Base-by-base conservation (phyloP, 805 yeast genomes). In the Starmerella roubikii region DNA sequence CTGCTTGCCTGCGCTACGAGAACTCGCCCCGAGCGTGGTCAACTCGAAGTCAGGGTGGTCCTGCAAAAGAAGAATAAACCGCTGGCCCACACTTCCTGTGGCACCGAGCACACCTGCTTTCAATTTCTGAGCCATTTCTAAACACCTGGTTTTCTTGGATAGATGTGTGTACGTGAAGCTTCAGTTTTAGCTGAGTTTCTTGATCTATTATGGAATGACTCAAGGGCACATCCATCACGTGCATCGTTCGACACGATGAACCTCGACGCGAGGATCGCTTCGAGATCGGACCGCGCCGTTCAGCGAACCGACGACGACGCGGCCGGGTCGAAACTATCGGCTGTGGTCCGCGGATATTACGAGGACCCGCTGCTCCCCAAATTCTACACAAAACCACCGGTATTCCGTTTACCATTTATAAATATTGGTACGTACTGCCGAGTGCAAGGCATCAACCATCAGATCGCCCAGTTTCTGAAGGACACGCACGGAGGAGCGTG, bases 41-140 rank as follows among this genome's bases (percentile, higher is more conserved):
- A 91, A 62, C 59, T 84, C 84, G 54, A 91, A 85, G 44, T 83
- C 83, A 20, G 97, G 97, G 58, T 91, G 96, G 46, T 80, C 65
- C 2, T 85, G 71, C 47, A 91, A 67, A 35, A 91, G 66, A 34
- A 88, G 66, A 45, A 91, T 86, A 58, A 91, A 91, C 52, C 97
- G 72, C 62, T 91, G 98, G 41, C 98, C 98, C 28, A 91, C 98
- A 31, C 93, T 77, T 38, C 98, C 98, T 11, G 98, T 88, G 49
- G 97, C 97, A 36, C 98, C 98, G 45, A 88, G 68, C 51, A 91
- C 96, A 66, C 98, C 98, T 6, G 53, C 55, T 37, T 51, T 64
- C 39, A 43, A 34, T 38, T 45, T 48, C 21, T 34, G 20, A 7
- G 15, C 31, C 31, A 29, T 29, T 17, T 27, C 11, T 9, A 9